Conservation (phyloP, 768 basidiomycete genomes). For the Termitomyces eurrhizus region DNA sequence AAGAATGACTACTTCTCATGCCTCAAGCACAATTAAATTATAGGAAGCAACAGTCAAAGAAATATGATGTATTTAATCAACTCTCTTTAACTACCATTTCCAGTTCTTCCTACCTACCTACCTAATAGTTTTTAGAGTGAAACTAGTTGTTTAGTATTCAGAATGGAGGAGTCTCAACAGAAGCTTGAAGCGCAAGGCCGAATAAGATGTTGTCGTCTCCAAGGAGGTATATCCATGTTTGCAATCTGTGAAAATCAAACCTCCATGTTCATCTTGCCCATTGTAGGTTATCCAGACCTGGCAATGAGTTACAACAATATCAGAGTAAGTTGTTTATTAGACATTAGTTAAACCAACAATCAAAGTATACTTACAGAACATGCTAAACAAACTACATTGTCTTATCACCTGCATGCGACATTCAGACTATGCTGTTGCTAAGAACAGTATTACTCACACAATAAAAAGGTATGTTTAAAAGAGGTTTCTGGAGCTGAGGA, state of each 20-base stretch:
- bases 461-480: conserved; percentile 67
- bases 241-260: background rate
- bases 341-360: background rate
- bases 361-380: conserved; percentile 37
- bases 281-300: conserved; percentile 82
- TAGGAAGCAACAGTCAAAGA: too few relatives aligned
- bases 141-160: too few relatives aligned
- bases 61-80: too few relatives aligned
- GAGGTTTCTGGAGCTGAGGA: too few relatives aligned
- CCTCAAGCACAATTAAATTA: too few relatives aligned
- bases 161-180: conserved; percentile 91
- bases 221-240: conserved; percentile 59
- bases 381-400: conserved; percentile 79
- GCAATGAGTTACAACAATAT: conserved; percentile 83
- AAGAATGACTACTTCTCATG: too few relatives aligned
- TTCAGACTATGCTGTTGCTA: conserved; percentile 83
- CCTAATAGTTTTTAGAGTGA: too few relatives aligned
- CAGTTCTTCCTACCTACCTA: too few relatives aligned
- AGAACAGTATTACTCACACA: conserved; percentile 86
- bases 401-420: conserved; percentile 90
- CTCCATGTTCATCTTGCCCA: background rate
- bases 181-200: conserved; percentile 81
- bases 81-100: too few relatives aligned
- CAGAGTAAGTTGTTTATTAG: conserved; percentile 38
- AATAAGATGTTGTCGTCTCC: conserved; percentile 90